Evolutionary conservation across 2,329 filamentous ascomycete genomes (phyloP).

Genomic region (Metarhizium sp.): DNA sequence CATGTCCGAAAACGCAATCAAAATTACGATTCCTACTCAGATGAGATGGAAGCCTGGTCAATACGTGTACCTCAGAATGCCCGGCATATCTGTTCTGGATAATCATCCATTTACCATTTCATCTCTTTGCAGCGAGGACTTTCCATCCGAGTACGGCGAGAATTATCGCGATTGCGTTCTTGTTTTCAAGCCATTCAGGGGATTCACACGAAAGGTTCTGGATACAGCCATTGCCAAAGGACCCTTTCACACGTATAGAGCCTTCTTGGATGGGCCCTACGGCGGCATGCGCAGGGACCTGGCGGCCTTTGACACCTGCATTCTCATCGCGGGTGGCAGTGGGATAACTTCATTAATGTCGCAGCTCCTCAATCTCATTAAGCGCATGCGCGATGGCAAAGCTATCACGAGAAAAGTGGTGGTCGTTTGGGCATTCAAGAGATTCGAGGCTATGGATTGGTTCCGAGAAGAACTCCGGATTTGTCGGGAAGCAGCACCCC

Average conservation of each 20-base stretch:
- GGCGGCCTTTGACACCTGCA: slow-evolving; percentile 85
- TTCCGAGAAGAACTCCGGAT: slow-evolving; percentile 92
- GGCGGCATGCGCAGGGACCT: slow-evolving; percentile 88
- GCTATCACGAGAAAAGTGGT: slow-evolving; percentile 85
- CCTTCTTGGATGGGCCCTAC: slow-evolving; percentile 89
- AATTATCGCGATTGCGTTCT: slow-evolving; percentile 81
- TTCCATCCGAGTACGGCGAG: slow-evolving; percentile 84
- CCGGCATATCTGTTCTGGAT: slow-evolving; percentile 79
- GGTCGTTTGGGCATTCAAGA: slow-evolving; percentile 88
- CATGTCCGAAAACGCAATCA: slow-evolving; percentile 89
- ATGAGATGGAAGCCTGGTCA: slow-evolving; percentile 90
- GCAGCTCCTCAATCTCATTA: slow-evolving; percentile 87
- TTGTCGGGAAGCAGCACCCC: slow-evolving; percentile 80
- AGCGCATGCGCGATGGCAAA: slow-evolving; percentile 90
- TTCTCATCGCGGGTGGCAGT: slow-evolving; percentile 87
- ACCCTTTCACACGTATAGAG: slow-evolving; percentile 83
- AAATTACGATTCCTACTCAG: slow-evolving; percentile 87
- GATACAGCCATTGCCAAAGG: slow-evolving; percentile 76
- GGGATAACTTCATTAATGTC: slow-evolving; percentile 91
- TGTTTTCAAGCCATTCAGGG: slow-evolving; percentile 84
- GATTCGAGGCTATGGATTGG: slow-evolving; percentile 92
- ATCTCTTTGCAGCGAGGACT: slow-evolving; percentile 85
- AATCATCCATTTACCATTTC: slow-evolving; percentile 96
- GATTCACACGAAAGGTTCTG: slow-evolving; percentile 81
- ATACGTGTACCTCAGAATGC: slow-evolving; percentile 91